Evolutionary conservation across 257 asterid species (phyloP).

Genomic region (Penstemon newberryi): DNA sequence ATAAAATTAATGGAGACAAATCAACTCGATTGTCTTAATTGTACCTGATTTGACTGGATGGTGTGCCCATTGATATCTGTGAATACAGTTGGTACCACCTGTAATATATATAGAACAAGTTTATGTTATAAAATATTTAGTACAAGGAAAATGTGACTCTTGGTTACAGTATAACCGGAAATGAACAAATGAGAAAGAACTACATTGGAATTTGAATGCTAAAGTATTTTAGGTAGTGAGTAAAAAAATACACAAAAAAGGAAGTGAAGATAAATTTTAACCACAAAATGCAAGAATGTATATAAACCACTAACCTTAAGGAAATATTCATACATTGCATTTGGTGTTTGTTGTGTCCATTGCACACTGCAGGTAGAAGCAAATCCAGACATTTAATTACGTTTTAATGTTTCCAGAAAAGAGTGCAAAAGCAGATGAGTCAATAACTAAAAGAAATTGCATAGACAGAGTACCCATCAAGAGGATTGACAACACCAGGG

Average conservation of each 20-base stretch:
- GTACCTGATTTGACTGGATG: slow-evolving; percentile 94
- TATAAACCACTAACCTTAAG: slow-evolving; percentile 64
- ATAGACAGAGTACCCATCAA: slow-evolving; percentile 69
- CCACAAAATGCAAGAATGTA: neutral
- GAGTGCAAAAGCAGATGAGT: slow-evolving; percentile 14
- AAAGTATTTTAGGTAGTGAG: neutral
- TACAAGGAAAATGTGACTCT: neutral
- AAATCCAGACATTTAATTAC: slow-evolving; percentile 23
- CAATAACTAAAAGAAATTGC: slow-evolving; percentile 14
- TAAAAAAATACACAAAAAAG: neutral
- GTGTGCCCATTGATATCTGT: slow-evolving; percentile 72
- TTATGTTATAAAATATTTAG: neutral
- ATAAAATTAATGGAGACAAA: neutral
- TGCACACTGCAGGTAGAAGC: slow-evolving; percentile 54
- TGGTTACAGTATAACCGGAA: neutral
- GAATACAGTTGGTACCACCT: slow-evolving; percentile 98
- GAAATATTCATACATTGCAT: slow-evolving; percentile 92
- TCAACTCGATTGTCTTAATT: neutral
- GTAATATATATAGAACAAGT: slow-evolving; percentile 35
- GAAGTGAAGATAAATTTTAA: slow-evolving; percentile 1
- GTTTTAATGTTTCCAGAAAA: slow-evolving; percentile 7
- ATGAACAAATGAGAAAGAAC: neutral
- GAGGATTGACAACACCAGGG: slow-evolving; percentile 96
- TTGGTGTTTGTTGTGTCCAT: slow-evolving; percentile 80
- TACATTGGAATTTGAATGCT: neutral